Conservation (phyloP, 148 eudicot species). For the Cornus florida region DNA sequence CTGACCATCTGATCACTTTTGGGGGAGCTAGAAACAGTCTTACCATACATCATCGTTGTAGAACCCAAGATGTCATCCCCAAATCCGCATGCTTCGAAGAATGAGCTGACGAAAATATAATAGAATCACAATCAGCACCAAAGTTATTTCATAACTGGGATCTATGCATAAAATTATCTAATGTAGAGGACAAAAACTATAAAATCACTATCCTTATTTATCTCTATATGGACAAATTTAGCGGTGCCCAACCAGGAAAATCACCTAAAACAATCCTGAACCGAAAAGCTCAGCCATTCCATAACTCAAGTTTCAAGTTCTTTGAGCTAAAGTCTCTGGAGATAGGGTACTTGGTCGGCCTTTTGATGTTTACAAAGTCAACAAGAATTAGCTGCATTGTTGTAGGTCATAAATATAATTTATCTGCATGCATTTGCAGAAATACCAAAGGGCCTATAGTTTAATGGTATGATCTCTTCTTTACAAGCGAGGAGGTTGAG, state of each 20-base stretch:
- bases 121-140: not conserved
- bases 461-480: no score
- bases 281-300: not conserved
- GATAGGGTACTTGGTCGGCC: no score
- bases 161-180: not conserved
- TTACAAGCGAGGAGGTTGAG: no score
- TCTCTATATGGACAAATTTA: not conserved
- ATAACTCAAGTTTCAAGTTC: not conserved
- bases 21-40: conserved; percentile 23
- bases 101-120: conserved; percentile 37
- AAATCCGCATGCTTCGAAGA: conserved; percentile 81
- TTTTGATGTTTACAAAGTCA: not conserved
- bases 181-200: not conserved
- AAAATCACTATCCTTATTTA: not conserved
- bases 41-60: conserved; percentile 77
- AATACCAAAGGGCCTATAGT: no score
- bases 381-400: not conserved
- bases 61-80: conserved; percentile 75
- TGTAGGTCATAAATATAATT: not conserved
- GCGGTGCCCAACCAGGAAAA: not conserved
- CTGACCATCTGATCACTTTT: conserved; percentile 26
- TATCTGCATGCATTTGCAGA: no score
- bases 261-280: not conserved
- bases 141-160: not conserved
- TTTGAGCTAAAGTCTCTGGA: not conserved